Conservation (phyloP, 2,329 filamentous ascomycete species). For the Fusarium austroafricanum region DNA sequence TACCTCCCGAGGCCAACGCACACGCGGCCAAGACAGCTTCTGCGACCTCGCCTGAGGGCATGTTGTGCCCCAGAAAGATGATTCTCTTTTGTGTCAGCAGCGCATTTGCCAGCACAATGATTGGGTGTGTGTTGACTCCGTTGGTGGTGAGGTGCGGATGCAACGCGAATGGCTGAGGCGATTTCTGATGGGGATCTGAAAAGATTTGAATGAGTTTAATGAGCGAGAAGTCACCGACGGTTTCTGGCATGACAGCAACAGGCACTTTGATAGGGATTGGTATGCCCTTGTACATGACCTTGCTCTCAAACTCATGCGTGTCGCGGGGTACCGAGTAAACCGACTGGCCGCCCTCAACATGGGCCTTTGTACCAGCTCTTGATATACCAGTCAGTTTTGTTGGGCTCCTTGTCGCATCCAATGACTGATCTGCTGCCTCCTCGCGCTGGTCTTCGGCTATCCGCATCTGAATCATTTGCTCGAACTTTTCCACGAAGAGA, state of each 20-base stretch:
- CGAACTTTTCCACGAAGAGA: constrained; percentile 97
- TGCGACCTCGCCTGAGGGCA: constrained; percentile 94
- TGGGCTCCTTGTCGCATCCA: constrained; percentile 61
- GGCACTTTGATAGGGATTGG: constrained; percentile 97
- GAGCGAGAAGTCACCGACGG: constrained; percentile 95
- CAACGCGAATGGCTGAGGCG: constrained; percentile 83
- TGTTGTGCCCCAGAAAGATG: constrained; percentile 94
- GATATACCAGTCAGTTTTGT: constrained; percentile 63
- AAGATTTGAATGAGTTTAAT: constrained; percentile 98
- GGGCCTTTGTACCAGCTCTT: constrained; percentile 71
- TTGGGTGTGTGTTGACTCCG: constrained; percentile 88
- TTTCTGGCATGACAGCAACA: constrained; percentile 92
- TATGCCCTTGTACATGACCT: constrained; percentile 94
- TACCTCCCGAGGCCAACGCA: constrained; percentile 88
- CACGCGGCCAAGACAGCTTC: constrained; percentile 99
- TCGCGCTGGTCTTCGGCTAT: constrained; percentile 72
- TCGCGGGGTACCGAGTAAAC: constrained; percentile 86
- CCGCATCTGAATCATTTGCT: constrained; percentile 89
- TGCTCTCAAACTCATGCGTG: constrained; percentile 97
- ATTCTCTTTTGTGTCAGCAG: constrained; percentile 96
- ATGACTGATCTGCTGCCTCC: constrained; percentile 51
- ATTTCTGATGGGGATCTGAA: constrained; percentile 82
- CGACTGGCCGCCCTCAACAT: constrained; percentile 68
- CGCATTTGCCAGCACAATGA: constrained; percentile 94
- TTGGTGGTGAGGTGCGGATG: constrained; percentile 95